Evolutionary conservation across 768 basidiomycete species (phyloP), one percentile per base, ranked within the genome.

Genomic region (Pleurotus djamor): DNA sequence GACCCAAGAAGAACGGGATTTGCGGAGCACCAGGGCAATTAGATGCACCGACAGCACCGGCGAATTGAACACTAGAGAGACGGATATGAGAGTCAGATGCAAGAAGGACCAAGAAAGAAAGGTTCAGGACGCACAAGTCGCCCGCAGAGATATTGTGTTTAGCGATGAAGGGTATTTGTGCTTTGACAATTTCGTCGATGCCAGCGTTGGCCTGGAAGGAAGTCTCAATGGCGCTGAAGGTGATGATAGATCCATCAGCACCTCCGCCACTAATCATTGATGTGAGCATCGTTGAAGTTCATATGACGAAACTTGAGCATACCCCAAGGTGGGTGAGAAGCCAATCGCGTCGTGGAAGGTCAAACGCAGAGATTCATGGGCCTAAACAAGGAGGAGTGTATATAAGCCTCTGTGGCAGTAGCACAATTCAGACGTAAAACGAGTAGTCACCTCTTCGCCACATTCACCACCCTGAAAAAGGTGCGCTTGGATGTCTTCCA

Each of bases 221-320:
- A 17, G 74, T 68, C 64, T 83, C 83, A 37, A 74, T 73, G 7
- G 73, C 69, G 21, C 67, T 63, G 68, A 84, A 83, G 1, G 71
- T 68, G 60, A 81, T 73, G 60, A 83, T 77, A 4, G 81, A 83
- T 33, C 81, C 83, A 59, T 84, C 82, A 48, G 77, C 76, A 16
- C 77, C 77, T 64, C 77, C 76, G 57, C 76, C 74, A 57, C 76
- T 77, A 50, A n/a, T 45, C 33, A 17, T 8, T 44, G 43, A 52
- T 59, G 33, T 51, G 36, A 47, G 57, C 2, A 47, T 41, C 6
- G 54, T n/a, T n/a, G 21, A 28, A 28, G 21, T 56, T 36, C 14
- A 7, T 9, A n/a, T 12, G 10, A n/a, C 12, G 44, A 16, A 33
- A 28, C 16, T 13, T 17, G 14, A 10, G 64, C 69, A 35, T 59